Percentiles rank a stretch among this genome's conserved stretches.
These are phyloP conservation scores for Fusarium keratoplasticum DNA, from an alignment of 2,329 filamentous ascomycete species.

Conservation along the genomic window DNA sequence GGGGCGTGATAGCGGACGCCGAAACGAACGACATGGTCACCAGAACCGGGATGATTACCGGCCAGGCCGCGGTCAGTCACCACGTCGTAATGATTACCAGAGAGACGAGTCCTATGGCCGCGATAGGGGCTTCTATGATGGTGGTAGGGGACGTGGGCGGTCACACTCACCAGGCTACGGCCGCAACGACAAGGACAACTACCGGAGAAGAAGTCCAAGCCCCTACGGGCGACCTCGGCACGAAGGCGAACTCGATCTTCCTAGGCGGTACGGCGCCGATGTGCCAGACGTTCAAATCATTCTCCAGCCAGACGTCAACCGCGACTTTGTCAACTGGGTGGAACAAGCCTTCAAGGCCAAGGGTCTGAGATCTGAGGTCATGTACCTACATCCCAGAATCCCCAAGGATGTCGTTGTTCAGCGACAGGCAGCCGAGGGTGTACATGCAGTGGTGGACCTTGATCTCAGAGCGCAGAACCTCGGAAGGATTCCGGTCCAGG, in stretches of 20 bases:
- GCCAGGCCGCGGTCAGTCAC: conserved; percentile 69
- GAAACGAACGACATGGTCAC: conserved; percentile 61
- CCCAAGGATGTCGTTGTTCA: conserved; percentile 84
- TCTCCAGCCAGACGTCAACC: conserved; percentile 79
- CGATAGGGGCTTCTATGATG: conserved; percentile 57
- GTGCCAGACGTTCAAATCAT: conserved; percentile 93
- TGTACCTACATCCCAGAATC: conserved; percentile 82
- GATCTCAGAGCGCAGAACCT: conserved; percentile 75
- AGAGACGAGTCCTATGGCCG: conserved; percentile 70
- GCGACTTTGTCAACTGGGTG: conserved; percentile 86
- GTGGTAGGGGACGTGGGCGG: conserved; percentile 64
- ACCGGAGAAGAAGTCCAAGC: conserved; percentile 77
- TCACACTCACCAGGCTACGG: conserved; percentile 73
- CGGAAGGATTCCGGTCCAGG: conserved; percentile 82
- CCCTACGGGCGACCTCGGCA: conserved; percentile 65
- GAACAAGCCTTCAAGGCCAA: conserved; percentile 79
- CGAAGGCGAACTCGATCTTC: conserved; percentile 74
- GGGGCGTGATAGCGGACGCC: conserved; percentile 60
- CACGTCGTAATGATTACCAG: conserved; percentile 67
- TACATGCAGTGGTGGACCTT: conserved; percentile 85
- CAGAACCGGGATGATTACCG: conserved; percentile 72
- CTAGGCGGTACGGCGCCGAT: conserved; percentile 76
- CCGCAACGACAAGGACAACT: conserved; percentile 61
- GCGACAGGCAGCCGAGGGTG: conserved; percentile 88
- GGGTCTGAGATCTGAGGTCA: conserved; percentile 80